phyloP scores from a whole-genome alignment of 2,329 filamentous ascomycete species.

The Phialophora expanda region DNA sequence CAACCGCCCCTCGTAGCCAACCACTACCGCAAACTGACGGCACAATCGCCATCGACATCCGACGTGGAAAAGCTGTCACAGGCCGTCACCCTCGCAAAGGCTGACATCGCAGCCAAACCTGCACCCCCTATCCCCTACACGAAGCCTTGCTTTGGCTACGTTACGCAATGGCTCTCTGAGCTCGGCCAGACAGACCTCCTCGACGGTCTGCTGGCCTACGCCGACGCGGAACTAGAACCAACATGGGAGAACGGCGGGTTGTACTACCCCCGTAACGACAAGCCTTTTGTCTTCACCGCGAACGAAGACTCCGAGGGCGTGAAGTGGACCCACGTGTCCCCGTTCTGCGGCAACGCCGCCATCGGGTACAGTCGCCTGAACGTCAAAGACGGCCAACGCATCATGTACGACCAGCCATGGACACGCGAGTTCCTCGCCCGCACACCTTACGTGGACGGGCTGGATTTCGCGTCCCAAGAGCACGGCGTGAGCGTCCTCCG shows the following conservation, averaged over 20 bases:
- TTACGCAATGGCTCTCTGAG: constrained; percentile 44
- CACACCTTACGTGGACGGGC: constrained; percentile 29
- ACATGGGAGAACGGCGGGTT: constrained; percentile 32
- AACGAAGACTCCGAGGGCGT: constrained; percentile 21
- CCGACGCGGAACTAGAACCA: constrained; percentile 26
- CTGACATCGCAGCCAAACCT: constrained; percentile 5
- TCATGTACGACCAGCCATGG: constrained; percentile 33
- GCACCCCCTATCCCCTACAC: constrained; percentile 25
- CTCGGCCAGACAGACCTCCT: constrained; percentile 27
- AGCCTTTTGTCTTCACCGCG: constrained; percentile 31
- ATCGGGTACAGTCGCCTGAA: constrained; percentile 34
- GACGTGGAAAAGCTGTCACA: constrained; percentile 15
- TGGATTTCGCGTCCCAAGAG: constrained; percentile 15
- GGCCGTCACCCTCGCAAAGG: constrained; percentile 19
- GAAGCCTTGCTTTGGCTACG: constrained; percentile 42
- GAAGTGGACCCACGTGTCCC: constrained; percentile 27
- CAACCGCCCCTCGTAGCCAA: constrained; percentile 40
- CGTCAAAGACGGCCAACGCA: constrained; percentile 30
- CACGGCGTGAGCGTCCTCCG: constrained; percentile 31
- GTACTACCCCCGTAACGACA: constrained; percentile 33
- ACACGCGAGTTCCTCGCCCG: constrained; percentile 16
- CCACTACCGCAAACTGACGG: constrained; percentile 37
- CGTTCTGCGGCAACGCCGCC: constrained; percentile 30
- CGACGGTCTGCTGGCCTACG: constrained; percentile 25
- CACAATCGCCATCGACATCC: constrained; percentile 8